Evolutionary conservation across 768 basidiomycete species (phyloP).

Genomic region (Phanerochaete carnosa): DNA sequence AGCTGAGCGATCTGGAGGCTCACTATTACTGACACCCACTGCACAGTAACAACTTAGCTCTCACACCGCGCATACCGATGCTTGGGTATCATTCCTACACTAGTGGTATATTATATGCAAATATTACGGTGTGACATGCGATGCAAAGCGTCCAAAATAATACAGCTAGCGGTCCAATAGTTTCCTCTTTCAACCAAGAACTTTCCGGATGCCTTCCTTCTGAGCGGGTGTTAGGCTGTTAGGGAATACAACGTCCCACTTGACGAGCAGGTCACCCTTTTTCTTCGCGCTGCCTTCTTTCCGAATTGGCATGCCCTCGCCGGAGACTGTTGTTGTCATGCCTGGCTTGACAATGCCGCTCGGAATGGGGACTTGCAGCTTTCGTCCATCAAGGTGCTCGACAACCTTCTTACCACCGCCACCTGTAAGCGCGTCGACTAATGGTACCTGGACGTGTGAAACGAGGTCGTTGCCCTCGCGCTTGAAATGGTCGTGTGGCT

Average conservation of each 20-base stretch:
- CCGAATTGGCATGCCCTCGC: conserved; percentile 91
- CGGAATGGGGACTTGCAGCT: conserved; percentile 66
- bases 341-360: conserved; percentile 71
- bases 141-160: conserved; percentile 10
- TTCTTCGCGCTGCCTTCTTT: conserved; percentile 66
- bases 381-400: conserved; percentile 77
- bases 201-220: conserved; percentile 75
- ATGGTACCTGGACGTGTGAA: conserved; percentile 56
- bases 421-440: conserved; percentile 82
- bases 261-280: conserved; percentile 83
- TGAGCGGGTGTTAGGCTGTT: conserved; percentile 68
- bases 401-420: conserved; percentile 51
- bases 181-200: conserved; percentile 22
- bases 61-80: background rate
- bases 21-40: too few relatives aligned
- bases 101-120: conserved; percentile 16
- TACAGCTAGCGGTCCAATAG: conserved; percentile 3
- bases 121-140: conserved; percentile 7
- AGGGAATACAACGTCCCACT: conserved; percentile 86
- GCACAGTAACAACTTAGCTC: too few relatives aligned
- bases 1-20: too few relatives aligned
- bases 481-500: conserved; percentile 73
- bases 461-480: conserved; percentile 82
- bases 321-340: conserved; percentile 62
- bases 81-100: conserved; percentile 13